Conservation (phyloP, 106 monocot species). For the Gastrodia elata region DNA sequence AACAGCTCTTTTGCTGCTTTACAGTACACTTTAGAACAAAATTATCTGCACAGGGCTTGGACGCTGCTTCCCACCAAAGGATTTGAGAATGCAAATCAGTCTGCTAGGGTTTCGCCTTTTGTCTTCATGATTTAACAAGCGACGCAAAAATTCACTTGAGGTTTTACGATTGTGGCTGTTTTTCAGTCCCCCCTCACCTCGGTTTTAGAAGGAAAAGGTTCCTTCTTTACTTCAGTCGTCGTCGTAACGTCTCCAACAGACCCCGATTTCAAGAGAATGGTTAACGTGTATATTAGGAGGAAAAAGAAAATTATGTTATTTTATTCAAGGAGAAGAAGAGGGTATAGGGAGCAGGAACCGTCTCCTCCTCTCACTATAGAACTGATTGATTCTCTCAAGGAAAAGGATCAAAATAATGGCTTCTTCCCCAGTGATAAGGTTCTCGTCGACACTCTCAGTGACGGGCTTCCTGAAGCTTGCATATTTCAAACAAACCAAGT, state of each 20-base stretch:
- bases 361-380: not conserved
- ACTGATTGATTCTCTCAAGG: not conserved
- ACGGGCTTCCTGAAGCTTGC: not conserved
- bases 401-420: not conserved
- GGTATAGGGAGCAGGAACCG: not conserved
- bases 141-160: no score
- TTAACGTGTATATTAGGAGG: not conserved
- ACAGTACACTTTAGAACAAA: no score
- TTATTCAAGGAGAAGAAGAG: not conserved
- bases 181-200: no score
- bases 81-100: no score
- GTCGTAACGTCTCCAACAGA: not conserved
- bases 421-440: not conserved
- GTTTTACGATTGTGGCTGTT: no score
- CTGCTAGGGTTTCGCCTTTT: no score
- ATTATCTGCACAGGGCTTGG: no score
- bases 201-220: no score
- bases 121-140: no score
- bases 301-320: slow-evolving; percentile 1
- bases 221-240: no score
- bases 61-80: no score
- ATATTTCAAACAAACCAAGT: not conserved
- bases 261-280: not conserved
- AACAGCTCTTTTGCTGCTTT: no score
- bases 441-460: not conserved